Conservation (phyloP, 495 filamentous ascomycete genomes). For the Hypoxylon lienhwacheense region DNA sequence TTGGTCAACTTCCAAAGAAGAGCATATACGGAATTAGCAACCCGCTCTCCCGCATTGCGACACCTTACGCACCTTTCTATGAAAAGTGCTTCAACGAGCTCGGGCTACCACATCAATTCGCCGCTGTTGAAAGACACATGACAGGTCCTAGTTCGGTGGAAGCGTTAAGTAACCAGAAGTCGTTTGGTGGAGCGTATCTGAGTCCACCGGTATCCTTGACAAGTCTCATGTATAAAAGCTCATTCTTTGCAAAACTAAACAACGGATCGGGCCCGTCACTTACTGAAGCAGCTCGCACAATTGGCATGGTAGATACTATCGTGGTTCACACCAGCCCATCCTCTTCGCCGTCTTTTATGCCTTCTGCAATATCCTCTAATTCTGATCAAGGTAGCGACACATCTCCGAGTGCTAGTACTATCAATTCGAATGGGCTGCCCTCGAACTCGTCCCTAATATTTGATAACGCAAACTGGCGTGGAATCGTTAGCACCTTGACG, state of each 20-base stretch:
- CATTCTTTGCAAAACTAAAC: conserved; percentile 48
- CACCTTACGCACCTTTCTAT: conserved; percentile 78
- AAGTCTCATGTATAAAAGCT: conserved; percentile 42
- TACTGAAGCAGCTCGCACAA: conserved; percentile 71
- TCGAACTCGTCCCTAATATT: conserved; percentile 60
- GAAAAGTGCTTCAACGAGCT: conserved; percentile 89
- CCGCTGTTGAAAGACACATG: conserved; percentile 69
- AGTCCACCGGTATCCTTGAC: conserved; percentile 64
- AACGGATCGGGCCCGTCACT: conserved; percentile 62
- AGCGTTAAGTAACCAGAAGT: conserved; percentile 65
- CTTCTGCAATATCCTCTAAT: conserved; percentile 45
- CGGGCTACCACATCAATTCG: conserved; percentile 77
- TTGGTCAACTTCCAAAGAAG: conserved; percentile 77
- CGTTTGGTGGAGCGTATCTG: conserved; percentile 78
- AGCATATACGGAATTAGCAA: conserved; percentile 79
- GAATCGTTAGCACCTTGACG: conserved; percentile 75
- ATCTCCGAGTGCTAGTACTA: conserved; percentile 1
- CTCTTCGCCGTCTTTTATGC: conserved; percentile 39
- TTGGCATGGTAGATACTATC: conserved; percentile 80
- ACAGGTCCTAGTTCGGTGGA: conserved; percentile 62
- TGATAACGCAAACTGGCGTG: conserved; percentile 82
- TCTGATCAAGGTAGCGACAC: conserved; percentile 34
- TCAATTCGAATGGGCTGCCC: conserved; percentile 36
- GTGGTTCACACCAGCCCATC: conserved; percentile 55
- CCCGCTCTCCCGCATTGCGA: conserved; percentile 58